Percentiles rank a stretch among this genome's conserved stretches.
These are phyloP conservation scores for Dictyostelium citrinum DNA, from an alignment of 78 protist species.

Conservation along the genomic window DNA sequence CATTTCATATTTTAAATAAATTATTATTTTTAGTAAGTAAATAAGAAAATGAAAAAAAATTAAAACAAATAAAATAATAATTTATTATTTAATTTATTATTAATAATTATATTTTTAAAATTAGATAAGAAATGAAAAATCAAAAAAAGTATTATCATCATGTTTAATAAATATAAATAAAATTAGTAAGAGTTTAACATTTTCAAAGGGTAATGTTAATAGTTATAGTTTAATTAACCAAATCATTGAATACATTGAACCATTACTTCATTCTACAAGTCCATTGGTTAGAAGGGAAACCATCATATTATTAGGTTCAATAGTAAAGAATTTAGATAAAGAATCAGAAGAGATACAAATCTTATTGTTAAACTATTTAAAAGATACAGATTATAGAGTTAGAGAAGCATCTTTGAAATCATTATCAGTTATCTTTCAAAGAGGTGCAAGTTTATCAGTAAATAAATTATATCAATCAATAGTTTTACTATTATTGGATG, in stretches of 20 bases:
- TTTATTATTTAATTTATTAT: no score
- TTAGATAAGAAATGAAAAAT: background rate
- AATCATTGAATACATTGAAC: background rate
- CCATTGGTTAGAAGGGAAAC: constrained; percentile 41
- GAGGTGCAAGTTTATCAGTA: constrained; percentile 30
- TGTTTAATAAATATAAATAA: background rate
- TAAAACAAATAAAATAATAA: background rate
- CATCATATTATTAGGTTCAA: constrained; percentile 10
- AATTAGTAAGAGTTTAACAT: background rate
- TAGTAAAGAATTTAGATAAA: background rate
- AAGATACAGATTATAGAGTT: constrained; percentile 54
- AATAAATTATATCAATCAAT: constrained; percentile 25
- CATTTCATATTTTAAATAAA: background rate
- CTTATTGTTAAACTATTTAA: constrained; percentile 30
- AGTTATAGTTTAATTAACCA: background rate
- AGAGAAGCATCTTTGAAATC: constrained; percentile 35
- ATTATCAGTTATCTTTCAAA: constrained; percentile 17
- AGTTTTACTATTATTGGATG: constrained; percentile 18
- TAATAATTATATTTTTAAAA: no score
- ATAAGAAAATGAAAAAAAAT: background rate
- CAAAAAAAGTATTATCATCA: constrained; percentile 31
- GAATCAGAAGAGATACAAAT: constrained; percentile 40
- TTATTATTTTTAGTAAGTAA: constrained; percentile 15
- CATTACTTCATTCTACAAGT: background rate
- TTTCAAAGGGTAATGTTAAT: background rate